phyloP scores from a whole-genome alignment of 176 grass and related monocot genomes.

The Puya raimondii region DNA sequence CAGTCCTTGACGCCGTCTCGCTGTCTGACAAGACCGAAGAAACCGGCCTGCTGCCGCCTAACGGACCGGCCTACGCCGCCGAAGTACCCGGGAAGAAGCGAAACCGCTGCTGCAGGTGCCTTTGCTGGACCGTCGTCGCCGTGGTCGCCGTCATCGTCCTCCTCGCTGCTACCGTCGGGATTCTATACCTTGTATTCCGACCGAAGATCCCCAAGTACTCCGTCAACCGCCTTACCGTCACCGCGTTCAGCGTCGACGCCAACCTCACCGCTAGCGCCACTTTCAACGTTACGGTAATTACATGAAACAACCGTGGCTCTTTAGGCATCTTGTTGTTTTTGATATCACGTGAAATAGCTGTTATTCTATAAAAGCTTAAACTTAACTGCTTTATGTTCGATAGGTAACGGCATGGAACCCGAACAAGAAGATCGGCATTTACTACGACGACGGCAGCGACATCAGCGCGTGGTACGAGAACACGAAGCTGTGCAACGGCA shows the following conservation, averaged over 20 bases:
- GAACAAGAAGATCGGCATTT: constrained; percentile 72
- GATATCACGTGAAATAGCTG: too few species aligned
- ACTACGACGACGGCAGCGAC: constrained; percentile 57
- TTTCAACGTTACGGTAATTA: constrained; percentile 55
- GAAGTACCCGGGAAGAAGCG: constrained; percentile 11
- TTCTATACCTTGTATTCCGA: constrained; percentile 68
- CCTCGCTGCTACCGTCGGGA: constrained; percentile 56
- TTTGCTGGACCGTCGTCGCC: constrained; percentile 47
- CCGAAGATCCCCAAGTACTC: constrained; percentile 79
- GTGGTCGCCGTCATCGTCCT: constrained; percentile 28
- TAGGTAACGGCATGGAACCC: constrained; percentile 38
- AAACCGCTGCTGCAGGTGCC: constrained; percentile 55
- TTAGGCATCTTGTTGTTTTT: too few species aligned
- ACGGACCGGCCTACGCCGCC: background rate
- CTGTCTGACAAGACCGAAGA: background rate
- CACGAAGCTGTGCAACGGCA: constrained; percentile 49
- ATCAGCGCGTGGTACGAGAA: constrained; percentile 53
- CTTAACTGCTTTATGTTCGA: too few species aligned
- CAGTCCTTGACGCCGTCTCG: constrained; percentile 4
- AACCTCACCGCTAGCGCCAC: constrained; percentile 25
- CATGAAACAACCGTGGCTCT: too few species aligned
- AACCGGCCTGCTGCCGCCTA: constrained; percentile 12
- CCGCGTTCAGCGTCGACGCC: constrained; percentile 36
- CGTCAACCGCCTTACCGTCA: constrained; percentile 50
- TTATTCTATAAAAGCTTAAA: too few species aligned